These are phyloP conservation scores for Tolypocladium amazonense DNA, from an alignment of 2,329 filamentous ascomycete genomes.

Conservation along the genomic window DNA sequence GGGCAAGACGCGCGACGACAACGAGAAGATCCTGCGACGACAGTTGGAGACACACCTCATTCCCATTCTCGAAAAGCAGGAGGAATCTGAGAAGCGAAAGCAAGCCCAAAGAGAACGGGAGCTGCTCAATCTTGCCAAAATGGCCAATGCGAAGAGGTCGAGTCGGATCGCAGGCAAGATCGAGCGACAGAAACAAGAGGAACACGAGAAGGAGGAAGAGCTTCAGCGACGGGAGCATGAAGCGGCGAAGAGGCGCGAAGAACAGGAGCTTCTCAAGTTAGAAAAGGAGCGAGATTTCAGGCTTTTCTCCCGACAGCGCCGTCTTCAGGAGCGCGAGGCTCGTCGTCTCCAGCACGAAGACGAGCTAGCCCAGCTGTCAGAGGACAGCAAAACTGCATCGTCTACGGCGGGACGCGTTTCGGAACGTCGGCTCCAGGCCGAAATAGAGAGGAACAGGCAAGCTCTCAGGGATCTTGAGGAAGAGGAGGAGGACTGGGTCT, in stretches of 20 bases:
- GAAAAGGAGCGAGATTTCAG: constrained; percentile 70
- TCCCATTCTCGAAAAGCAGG: constrained; percentile 72
- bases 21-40: constrained; percentile 69
- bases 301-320: constrained; percentile 74
- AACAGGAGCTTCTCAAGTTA: constrained; percentile 45
- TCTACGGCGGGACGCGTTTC: constrained; percentile 54
- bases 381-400: constrained; percentile 55
- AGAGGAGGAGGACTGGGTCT: constrained; percentile 84
- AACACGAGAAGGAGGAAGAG: constrained; percentile 60
- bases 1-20: constrained; percentile 65
- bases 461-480: constrained; percentile 60
- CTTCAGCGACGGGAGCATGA: constrained; percentile 41
- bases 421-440: constrained; percentile 68
- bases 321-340: constrained; percentile 74
- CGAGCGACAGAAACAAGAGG: constrained; percentile 67
- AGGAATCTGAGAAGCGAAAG: constrained; percentile 63
- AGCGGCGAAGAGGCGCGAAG: constrained; percentile 54
- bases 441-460: constrained; percentile 70
- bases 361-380: constrained; percentile 68
- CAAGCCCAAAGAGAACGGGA: constrained; percentile 63
- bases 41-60: constrained; percentile 69
- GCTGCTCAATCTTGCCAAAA: constrained; percentile 67
- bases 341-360: constrained; percentile 78
- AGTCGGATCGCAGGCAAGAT: constrained; percentile 75
- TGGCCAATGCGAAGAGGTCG: constrained; percentile 90